phyloP scores from a whole-genome alignment of 2,329 filamentous ascomycete genomes.

The Nothopassalora personata region DNA sequence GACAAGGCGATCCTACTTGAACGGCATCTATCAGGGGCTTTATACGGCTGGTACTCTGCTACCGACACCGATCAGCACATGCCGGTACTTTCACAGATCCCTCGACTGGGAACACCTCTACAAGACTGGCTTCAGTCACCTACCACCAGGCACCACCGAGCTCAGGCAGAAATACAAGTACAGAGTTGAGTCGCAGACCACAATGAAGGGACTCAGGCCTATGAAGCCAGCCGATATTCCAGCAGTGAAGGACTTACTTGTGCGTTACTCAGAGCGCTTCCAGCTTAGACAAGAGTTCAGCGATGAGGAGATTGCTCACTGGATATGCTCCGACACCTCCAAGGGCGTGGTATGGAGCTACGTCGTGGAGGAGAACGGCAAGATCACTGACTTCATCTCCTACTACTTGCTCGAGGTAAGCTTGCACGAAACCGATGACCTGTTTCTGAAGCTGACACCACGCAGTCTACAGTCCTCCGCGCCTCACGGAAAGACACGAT shows the following conservation, averaged over 20 bases:
- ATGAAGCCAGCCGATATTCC: constrained; percentile 77
- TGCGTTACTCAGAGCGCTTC: constrained; percentile 72
- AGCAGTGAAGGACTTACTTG: constrained; percentile 67
- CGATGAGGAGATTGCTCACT: constrained; percentile 78
- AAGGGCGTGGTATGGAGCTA: constrained; percentile 92
- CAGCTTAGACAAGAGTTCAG: constrained; percentile 79
- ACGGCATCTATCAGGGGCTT: constrained; percentile 87
- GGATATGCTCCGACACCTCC: constrained; percentile 67
- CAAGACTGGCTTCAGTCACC: constrained; percentile 86
- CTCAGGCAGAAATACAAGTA: constrained; percentile 82
- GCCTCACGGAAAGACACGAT: constrained; percentile 69
- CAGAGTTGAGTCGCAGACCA: constrained; percentile 64
- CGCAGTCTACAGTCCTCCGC: constrained; percentile 73
- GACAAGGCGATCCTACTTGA: constrained; percentile 81
- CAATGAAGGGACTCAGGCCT: constrained; percentile 67
- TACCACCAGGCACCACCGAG: constrained; percentile 78
- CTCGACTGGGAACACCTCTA: constrained; percentile 95
- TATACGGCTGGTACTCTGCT: constrained; percentile 91
- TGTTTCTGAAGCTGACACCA: constrained; percentile 8
- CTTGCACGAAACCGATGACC: not conserved
- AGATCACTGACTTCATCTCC: constrained; percentile 93
- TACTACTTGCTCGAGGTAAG: constrained; percentile 79
- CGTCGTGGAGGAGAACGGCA: constrained; percentile 71
- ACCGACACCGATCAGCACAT: constrained; percentile 86
- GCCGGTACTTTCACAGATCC: constrained; percentile 89